Percentiles rank a stretch among this genome's conserved stretches.
phyloP scores from a whole-genome alignment of 495 filamentous ascomycete genomes.

The Pseudomonodictys pantanalensis region DNA sequence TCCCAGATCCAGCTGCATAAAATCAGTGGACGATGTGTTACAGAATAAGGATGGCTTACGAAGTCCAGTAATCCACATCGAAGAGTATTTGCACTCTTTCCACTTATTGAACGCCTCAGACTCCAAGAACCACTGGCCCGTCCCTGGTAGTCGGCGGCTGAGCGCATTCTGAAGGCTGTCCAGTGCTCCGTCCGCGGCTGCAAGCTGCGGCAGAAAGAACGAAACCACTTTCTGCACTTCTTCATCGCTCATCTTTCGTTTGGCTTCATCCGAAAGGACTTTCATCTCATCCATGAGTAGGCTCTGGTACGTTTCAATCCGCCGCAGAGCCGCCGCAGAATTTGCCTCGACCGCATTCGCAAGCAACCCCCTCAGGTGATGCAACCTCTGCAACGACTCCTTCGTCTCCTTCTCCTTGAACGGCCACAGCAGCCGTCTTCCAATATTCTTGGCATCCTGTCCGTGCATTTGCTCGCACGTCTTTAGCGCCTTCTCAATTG shows the following conservation, averaged over 20 bases:
- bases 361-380: not conserved
- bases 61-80: slow-evolving; percentile 3
- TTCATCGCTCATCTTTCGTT: not conserved
- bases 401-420: slow-evolving; percentile 9
- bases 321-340: not conserved
- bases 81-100: not conserved
- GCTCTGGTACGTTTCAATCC: not conserved
- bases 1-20: not conserved
- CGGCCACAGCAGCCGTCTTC: not conserved
- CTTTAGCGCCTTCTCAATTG: not conserved
- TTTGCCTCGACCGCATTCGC: not conserved
- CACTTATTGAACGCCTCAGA: slow-evolving; percentile 2
- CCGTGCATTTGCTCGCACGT: not conserved
- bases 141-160: not conserved
- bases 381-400: not conserved
- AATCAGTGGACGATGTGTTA: not conserved
- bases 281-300: not conserved
- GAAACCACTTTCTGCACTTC: not conserved
- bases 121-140: slow-evolving; percentile 2
- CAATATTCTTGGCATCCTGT: not conserved
- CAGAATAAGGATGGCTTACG: not conserved
- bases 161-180: slow-evolving; percentile 1
- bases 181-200: not conserved
- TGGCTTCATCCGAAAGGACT: not conserved
- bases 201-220: not conserved